Evolutionary conservation across 148 eudicot genomes (phyloP), one percentile per base, ranked within the genome.

Genomic region (Arctostaphylos glauca): DNA sequence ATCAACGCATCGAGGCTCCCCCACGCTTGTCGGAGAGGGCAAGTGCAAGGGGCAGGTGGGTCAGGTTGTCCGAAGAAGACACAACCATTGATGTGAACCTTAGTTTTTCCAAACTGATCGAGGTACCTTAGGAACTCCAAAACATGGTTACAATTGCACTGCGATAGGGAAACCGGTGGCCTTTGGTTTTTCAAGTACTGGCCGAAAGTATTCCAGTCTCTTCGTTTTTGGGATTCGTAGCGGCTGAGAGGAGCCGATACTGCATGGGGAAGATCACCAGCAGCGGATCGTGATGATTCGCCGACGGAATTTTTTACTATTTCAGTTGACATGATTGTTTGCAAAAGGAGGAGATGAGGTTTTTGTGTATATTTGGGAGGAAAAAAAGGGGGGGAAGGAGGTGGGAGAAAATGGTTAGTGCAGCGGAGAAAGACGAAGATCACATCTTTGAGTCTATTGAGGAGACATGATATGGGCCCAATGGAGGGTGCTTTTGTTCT

Each of bases 141-240:
- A 19, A 94, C 97, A 77, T 94, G 95, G 87, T 88, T 89, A 81
- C 87, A 89, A 72, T 92, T 89, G 86, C 89, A 94, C 84, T 91
- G 89, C 4, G 95, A 77, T 8, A 94, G 71, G 0, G 87, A 60
- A 56, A 94, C 90, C 18, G 92, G 91, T 0, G 97, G 95, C 80
- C 94, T 86, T 73, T 91, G 92, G 84, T 92, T 94, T 83, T 88
- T 90, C n/a, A 94, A 81, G 87, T 91, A 94, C 80, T 94, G 97
- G 18, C 95, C 94, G 79, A 94, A 94, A 13, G 97, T 94, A 89
- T 94, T 94, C 97, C 97, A 94, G 59, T 94, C 97, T 3, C 97
- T 23, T 1, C 97, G 81, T 80, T 94, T 94, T 23, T 94, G 97
- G 0, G 97, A 91, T 86, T 94, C 97, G 74, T 94, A 94, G 2